Base-by-base conservation (phyloP, 139 green algal genomes). In the Tetraselmis striata region DNA sequence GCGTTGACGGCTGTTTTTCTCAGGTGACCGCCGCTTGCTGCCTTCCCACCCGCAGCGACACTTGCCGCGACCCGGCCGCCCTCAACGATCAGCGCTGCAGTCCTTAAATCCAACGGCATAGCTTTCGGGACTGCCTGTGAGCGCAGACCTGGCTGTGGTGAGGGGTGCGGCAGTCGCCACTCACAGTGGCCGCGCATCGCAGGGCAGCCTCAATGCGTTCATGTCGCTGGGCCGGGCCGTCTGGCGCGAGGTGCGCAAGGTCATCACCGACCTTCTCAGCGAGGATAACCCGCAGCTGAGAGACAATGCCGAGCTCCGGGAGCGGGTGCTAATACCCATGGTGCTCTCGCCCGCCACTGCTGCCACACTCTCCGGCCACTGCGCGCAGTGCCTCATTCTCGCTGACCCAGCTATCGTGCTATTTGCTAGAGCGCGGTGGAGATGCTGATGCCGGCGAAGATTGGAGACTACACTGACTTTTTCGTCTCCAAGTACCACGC, bases 401-500 rank as follows among this genome's bases (percentile, higher is more conserved):
- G 78, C 22, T 0, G 26, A 30, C 32, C n/a, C 22, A 26, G n/a
- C 27, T 30, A 23, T 26, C 31, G n/a, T 77, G 45, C n/a, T 31
- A 30, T 67, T 32, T 77, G n/a, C 27, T 29, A 78, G 23, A 32
- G 78, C 31, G 81, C 90, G 1, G 95, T 93, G 0, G 32, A 27
- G 1, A 95, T 98, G 92, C 86, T 91, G 59, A 83, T 98, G 76
- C 96, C 96, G 1, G 87, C 87, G 0, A 2, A 27, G 5, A 92
- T 98, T 29, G 93, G 94, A 0, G 94, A 98, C 88, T 99, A 98
- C 90, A 99, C 96, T 1, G 96, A 99, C 89, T 99, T 99, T 77
- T 99, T 98, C 85, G 89, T 88, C 31, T 97, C 91, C 0, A 90
- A 86, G 24, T 88, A 98, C 80, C 96, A 99, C 83, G 96, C 96